A percentile compares a stretch with the other conserved stretches of the same genome.
Evolutionary conservation across 148 eudicot genomes (phyloP).

Genomic region (Talinum fruticosum): DNA sequence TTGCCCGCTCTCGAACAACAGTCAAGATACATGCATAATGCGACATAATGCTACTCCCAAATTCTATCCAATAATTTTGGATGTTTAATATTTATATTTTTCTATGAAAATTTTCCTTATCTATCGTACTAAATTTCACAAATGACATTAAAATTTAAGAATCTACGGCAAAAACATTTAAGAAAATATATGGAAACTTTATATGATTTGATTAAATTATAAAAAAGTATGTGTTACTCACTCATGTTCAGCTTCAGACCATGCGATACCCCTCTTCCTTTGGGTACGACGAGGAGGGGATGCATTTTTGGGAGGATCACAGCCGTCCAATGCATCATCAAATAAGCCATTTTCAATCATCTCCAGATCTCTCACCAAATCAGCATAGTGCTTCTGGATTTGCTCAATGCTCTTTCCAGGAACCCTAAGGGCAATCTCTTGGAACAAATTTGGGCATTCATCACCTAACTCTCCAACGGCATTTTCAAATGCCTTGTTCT

Average conservation of each 20-base stretch:
- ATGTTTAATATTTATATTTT: too few species aligned
- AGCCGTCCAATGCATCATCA: conserved; percentile 10
- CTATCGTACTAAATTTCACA: too few species aligned
- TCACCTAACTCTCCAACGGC: conserved; percentile 18
- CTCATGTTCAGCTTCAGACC: conserved; percentile 24
- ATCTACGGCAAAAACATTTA: too few species aligned
- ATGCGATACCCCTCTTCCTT: conserved; percentile 16
- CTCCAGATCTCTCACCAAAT: conserved; percentile 5
- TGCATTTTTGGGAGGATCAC: not conserved
- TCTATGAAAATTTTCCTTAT: too few species aligned
- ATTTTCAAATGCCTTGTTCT: conserved; percentile 28
- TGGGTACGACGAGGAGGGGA: not conserved
- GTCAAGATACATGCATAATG: not conserved
- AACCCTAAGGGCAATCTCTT: conserved; percentile 14
- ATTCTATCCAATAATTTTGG: too few species aligned
- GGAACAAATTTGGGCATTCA: conserved; percentile 12
- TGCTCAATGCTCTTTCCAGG: conserved; percentile 20
- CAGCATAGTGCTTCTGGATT: conserved; percentile 14
- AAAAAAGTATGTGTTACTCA: not conserved
- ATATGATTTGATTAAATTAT: too few species aligned
- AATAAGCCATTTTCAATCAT: conserved; percentile 11
- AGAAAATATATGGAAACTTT: too few species aligned
- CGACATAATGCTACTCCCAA: too few species aligned
- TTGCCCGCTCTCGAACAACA: not conserved
- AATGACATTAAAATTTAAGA: too few species aligned